Percentiles rank a stretch among this genome's conserved stretches.
phyloP scores from a whole-genome alignment of 2,329 filamentous ascomycete genomes.

The Colletotrichum truncatum region DNA sequence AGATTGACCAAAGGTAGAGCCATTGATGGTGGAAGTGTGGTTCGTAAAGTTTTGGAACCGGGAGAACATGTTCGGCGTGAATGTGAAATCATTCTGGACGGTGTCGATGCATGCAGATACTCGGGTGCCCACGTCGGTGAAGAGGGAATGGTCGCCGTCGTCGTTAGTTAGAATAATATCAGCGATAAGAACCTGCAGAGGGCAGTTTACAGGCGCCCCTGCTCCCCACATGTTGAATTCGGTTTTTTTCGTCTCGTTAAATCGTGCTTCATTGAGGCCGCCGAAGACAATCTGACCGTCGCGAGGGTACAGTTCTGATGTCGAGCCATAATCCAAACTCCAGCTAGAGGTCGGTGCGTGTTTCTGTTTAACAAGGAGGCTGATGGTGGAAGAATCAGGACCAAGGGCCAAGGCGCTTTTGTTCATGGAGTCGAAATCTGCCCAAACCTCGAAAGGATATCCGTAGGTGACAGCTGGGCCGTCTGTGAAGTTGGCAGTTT shows the following conservation, averaged over 20 bases:
- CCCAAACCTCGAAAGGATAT: constrained; percentile 32
- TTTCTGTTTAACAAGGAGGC: constrained; percentile 14
- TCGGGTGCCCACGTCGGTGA: constrained; percentile 16
- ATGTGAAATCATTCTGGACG: constrained; percentile 30
- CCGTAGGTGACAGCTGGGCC: constrained; percentile 20
- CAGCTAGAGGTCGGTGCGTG: constrained; percentile 19
- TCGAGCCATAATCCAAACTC: constrained; percentile 30
- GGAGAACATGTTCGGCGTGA: constrained; percentile 29
- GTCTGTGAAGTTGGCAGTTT: constrained; percentile 29
- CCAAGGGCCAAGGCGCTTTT: constrained; percentile 30
- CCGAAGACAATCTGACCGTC: constrained; percentile 30
- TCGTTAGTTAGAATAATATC: constrained; percentile 30
- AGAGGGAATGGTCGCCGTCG: constrained; percentile 30
- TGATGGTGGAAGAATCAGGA: constrained; percentile 29
- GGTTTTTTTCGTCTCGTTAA: constrained; percentile 13
- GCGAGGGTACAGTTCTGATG: constrained; percentile 27
- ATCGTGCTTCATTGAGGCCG: constrained; percentile 28
- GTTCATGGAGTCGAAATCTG: constrained; percentile 28
- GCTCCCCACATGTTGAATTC: constrained; percentile 28
- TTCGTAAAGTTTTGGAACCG: constrained; percentile 16
- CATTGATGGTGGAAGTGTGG: constrained; percentile 6
- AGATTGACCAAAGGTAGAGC: background rate
- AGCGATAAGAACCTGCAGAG: constrained; percentile 30
- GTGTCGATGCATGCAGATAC: constrained; percentile 33
- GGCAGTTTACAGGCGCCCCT: constrained; percentile 20